These are phyloP conservation scores for Penicillium tannophilum DNA, from an alignment of 495 filamentous ascomycete species.

Conservation along the genomic window DNA sequence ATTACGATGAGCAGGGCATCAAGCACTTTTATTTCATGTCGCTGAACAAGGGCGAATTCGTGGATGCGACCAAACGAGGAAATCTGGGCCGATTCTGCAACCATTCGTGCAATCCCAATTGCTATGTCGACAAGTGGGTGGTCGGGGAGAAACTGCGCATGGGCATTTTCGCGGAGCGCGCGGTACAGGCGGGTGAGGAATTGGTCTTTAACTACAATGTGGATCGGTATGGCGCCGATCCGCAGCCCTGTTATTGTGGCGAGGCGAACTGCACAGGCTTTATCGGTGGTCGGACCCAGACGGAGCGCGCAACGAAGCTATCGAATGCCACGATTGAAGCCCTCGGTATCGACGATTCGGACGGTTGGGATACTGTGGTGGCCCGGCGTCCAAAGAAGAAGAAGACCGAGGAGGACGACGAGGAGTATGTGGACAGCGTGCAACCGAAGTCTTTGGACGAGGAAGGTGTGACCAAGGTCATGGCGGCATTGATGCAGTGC, in stretches of 20 bases:
- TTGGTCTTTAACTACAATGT: conserved; percentile 99
- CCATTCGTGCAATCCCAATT: conserved; percentile 98
- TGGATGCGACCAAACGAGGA: conserved; percentile 96
- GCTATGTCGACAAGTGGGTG: conserved; percentile 99
- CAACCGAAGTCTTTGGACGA: conserved; percentile 83
- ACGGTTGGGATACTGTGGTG: conserved; percentile 87
- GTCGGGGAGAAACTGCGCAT: conserved; percentile 98
- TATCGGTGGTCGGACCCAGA: conserved; percentile 97
- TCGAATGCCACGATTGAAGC: conserved; percentile 91
- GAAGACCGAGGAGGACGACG: conserved; percentile 92
- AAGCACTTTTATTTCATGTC: conserved; percentile 99
- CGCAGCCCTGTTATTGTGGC: conserved; percentile 94
- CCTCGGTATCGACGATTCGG: conserved; percentile 90
- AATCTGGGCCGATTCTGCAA: conserved; percentile 98
- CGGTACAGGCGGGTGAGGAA: conserved; percentile 87
- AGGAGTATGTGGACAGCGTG: conserved; percentile 92
- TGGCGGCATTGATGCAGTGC: conserved; percentile 98
- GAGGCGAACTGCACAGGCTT: conserved; percentile 95
- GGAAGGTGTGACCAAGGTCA: conserved; percentile 91
- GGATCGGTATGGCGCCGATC: conserved; percentile 94
- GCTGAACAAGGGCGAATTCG: conserved; percentile 91
- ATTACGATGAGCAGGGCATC: conserved; percentile 94
- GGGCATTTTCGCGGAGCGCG: conserved; percentile 94
- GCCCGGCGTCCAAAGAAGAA: conserved; percentile 90
- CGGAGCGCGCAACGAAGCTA: conserved; percentile 89